Evolutionary conservation across 2,329 filamentous ascomycete species (phyloP), one percentile per base, ranked within the genome.

Genomic region (Neospermospora avenae): DNA sequence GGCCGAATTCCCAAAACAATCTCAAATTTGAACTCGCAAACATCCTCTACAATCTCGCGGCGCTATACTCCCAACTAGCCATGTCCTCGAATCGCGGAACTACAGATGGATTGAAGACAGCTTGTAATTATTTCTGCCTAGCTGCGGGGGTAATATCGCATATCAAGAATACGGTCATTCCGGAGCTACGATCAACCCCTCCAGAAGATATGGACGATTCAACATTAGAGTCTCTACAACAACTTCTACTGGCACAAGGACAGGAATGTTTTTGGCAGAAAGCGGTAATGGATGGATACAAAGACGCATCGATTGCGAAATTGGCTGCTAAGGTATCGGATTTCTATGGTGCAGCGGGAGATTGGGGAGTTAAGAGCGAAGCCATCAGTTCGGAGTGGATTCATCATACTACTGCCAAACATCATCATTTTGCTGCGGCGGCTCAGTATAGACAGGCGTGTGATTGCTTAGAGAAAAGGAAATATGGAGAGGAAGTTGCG

Each of bases 231-330:
- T 91, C 90, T 55, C 77, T 98, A 48, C 84, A 90, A 67, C 85
- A 93, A 73, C 81, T 99, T 31, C 85, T 96, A 73, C 81, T 99
- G 10, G 93, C 93, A 0, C 92, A 99, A 73, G 93, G 89, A 28
- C 95, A 99, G 72, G 95, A 99, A 76, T 98, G 93, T 73, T 98
- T 95, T 75, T 99, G 95, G 95, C 89, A 95, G 68, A 98, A 96
- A 73, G 93, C 95, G 0, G 93, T 96, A 60, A 93, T 96, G 78
- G 93, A 97, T 72, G 87, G 88, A 24, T 86, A 96, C 76, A 97
- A 96, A 74, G 95, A 99, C 72, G 89, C 86, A 1, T 91, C 89
- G 0, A 96, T 99, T 63, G 90, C 95, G 2, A 95, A 96, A 73
- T 80, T 99, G 18, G 93, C 95, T 4, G 91, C 91, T 3, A 86